phyloP scores from a whole-genome alignment of 345 rosid species.

The Angophora floribunda region DNA sequence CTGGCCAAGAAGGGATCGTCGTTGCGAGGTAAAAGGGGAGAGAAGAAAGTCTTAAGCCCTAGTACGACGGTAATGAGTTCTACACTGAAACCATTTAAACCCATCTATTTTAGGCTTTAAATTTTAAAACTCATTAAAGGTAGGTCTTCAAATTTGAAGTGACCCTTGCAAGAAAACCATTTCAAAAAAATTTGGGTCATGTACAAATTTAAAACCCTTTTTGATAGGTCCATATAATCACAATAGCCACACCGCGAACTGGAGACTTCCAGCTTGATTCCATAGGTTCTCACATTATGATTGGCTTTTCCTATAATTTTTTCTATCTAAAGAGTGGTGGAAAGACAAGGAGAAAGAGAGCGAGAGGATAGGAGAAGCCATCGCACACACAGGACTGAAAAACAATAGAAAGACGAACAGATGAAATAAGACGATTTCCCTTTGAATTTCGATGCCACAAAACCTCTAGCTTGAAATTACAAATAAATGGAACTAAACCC shows the following conservation, averaged over 20 bases:
- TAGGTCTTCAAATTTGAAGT: not conserved
- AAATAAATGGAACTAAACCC: not conserved
- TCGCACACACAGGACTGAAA: not conserved
- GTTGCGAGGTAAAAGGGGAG: not conserved
- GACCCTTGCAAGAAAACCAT: not conserved
- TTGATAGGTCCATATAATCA: not conserved
- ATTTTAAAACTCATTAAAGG: not conserved
- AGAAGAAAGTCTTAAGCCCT: not conserved
- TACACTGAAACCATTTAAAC: not conserved
- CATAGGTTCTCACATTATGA: not conserved
- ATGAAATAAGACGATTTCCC: not conserved
- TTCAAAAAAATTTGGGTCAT: too few species aligned
- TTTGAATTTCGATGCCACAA: not conserved
- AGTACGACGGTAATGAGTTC: not conserved
- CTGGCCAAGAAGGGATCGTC: not conserved
- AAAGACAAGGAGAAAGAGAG: not conserved
- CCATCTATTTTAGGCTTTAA: not conserved
- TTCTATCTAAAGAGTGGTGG: not conserved
- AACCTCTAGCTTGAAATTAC: not conserved
- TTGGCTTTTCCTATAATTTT: not conserved
- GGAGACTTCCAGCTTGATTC: not conserved
- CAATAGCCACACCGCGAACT: not conserved
- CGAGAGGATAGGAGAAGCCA: not conserved
- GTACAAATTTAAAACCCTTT: not conserved
- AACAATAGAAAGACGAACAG: not conserved